phyloP scores from a whole-genome alignment of 2,329 filamentous ascomycete genomes.

The Fusarium sp. region DNA sequence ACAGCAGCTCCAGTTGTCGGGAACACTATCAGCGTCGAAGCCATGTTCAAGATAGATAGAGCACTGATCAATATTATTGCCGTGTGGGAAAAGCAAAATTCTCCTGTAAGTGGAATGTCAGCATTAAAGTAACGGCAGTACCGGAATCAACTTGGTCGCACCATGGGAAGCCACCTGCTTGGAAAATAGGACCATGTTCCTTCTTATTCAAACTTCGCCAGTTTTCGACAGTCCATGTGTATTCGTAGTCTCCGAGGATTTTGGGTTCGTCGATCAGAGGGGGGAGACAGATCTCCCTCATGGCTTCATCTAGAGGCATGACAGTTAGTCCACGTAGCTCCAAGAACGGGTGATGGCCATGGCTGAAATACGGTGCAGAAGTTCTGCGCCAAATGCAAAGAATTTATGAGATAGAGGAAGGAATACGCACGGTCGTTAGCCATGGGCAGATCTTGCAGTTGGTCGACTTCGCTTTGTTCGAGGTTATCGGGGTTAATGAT shows the following conservation, averaged over 20 bases:
- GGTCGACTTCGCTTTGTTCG: constrained; percentile 60
- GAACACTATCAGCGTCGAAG: constrained; percentile 79
- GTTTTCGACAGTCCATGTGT: constrained; percentile 89
- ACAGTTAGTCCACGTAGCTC: constrained; percentile 37
- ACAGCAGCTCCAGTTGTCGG: constrained; percentile 96
- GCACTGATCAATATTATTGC: constrained; percentile 92
- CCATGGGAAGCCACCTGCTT: constrained; percentile 91
- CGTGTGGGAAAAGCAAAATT: constrained; percentile 93
- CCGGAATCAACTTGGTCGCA: constrained; percentile 52
- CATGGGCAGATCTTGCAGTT: constrained; percentile 61
- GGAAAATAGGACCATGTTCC: constrained; percentile 88
- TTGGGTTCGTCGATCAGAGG: constrained; percentile 81
- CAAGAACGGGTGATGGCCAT: not conserved
- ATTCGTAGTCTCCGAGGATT: constrained; percentile 77
- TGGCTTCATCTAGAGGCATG: constrained; percentile 75
- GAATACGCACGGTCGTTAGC: constrained; percentile 66
- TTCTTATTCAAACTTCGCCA: constrained; percentile 84
- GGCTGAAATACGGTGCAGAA: not conserved
- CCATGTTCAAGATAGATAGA: constrained; percentile 98
- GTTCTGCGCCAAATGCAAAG: constrained; percentile 5
- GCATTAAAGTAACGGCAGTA: constrained; percentile 46
- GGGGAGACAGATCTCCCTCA: constrained; percentile 83
- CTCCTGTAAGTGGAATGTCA: constrained; percentile 69
- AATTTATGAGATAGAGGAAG: constrained; percentile 1
- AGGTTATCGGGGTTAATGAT: constrained; percentile 67